Evolutionary conservation across 176 grass and related monocot species (phyloP), one percentile per base, ranked within the genome.

Genomic region (Avena sativa): DNA sequence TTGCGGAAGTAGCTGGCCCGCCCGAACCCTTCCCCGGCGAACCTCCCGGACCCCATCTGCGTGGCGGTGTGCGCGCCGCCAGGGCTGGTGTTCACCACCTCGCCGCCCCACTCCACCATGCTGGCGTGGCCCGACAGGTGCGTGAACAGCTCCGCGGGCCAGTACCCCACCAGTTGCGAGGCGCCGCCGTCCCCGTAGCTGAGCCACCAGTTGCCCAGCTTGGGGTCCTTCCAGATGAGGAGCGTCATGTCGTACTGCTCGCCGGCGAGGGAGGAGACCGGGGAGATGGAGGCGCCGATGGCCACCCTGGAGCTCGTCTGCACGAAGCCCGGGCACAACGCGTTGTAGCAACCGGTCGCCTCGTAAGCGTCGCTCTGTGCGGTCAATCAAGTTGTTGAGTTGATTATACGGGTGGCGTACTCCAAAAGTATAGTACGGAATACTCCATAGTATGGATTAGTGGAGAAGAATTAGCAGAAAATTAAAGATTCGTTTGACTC

Each of bases 171-270:
- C 0, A 98, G 91, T 81, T 83, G 74, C 10, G 52, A 57, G 55
- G 81, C 85, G 17, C 85, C 88, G 1, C 69, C 85, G 79, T 75
- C 90, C 0, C 93, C 96, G 81, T 92, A 98, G 86, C 96, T 94
- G 78, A 98, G 88, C 96, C 96, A 98, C 96, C 96, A 98, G 83
- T 98, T 95, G 47, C 96, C 96, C 3, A 98, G 59, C 76, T 88
- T 98, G 6, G 96, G 96, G 81, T 98, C 96, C 96, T 98, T 98
- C 96, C 96, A 98, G n/a, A 98, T n/a, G 63, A 98, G 96, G 52
- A 98, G 90, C 48, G 93, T 91, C 77, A 98, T 94, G 83, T 98
- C 96, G 89, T 80, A 98, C 74, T 98, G 96, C 32, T 78, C 51
- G 67, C 93, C 90, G 8, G n/a, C 85, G 8, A 61, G 20, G 12